phyloP scores from a whole-genome alignment of 2,329 filamentous ascomycete species.

The Colletotrichum incanum region DNA sequence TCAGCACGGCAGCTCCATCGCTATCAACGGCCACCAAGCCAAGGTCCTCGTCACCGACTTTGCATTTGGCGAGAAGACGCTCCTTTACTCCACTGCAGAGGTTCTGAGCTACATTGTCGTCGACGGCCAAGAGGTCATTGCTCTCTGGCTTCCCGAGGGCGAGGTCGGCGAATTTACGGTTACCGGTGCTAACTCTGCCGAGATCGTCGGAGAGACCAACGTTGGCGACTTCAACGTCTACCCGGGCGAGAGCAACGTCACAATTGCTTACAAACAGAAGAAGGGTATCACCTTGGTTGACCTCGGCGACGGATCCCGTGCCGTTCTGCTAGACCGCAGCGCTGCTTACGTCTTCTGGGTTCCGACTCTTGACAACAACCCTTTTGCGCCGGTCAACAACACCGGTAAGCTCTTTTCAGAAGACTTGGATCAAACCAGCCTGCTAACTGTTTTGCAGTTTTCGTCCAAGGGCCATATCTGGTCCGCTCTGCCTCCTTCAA shows the following conservation, averaged over 20 bases:
- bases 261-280: constrained; percentile 64
- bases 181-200: constrained; percentile 51
- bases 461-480: constrained; percentile 68
- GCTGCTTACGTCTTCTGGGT: constrained; percentile 72
- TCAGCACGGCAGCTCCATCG: constrained; percentile 62
- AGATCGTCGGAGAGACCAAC: constrained; percentile 55
- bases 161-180: constrained; percentile 70
- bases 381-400: constrained; percentile 59
- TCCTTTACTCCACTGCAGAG: constrained; percentile 71
- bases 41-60: constrained; percentile 76
- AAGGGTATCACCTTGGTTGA: constrained; percentile 64
- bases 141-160: constrained; percentile 68
- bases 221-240: constrained; percentile 60
- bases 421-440: background rate
- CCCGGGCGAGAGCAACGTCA: constrained; percentile 56
- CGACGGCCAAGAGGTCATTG: constrained; percentile 63
- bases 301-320: constrained; percentile 62
- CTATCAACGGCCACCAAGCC: constrained; percentile 73
- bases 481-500: constrained; percentile 61
- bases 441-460: constrained; percentile 52
- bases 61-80: constrained; percentile 63
- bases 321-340: constrained; percentile 68
- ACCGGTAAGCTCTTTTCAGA: constrained; percentile 55
- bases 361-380: constrained; percentile 64
- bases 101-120: constrained; percentile 66